These are phyloP conservation scores for Alternaria incomplexa DNA, from an alignment of 2,329 filamentous ascomycete genomes.

Conservation along the genomic window DNA sequence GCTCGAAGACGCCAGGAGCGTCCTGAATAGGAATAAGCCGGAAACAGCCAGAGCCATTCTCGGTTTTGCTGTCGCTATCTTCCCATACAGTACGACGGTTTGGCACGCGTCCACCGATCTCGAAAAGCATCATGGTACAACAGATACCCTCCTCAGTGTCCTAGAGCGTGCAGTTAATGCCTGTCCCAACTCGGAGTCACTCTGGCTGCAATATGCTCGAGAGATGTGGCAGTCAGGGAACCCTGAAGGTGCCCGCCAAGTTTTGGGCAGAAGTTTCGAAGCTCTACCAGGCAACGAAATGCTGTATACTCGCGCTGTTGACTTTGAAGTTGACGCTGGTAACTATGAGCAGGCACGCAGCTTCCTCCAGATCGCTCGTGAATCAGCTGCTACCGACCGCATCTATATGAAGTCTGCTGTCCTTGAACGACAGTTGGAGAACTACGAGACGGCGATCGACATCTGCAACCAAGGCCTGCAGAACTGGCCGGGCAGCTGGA, in stretches of 20 bases:
- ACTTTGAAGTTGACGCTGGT: constrained; percentile 89
- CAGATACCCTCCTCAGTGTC: constrained; percentile 81
- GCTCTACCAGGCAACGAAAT: constrained; percentile 97
- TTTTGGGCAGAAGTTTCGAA: constrained; percentile 88
- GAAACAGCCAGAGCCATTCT: constrained; percentile 94
- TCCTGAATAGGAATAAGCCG: constrained; percentile 80
- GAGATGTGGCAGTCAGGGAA: constrained; percentile 92
- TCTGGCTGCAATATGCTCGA: constrained; percentile 96
- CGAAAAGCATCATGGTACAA: constrained; percentile 86
- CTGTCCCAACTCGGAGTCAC: constrained; percentile 85
- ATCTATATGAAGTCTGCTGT: constrained; percentile 97
- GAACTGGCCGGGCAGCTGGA: constrained; percentile 82
- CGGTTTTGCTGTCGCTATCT: constrained; percentile 86
- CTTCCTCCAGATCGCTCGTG: constrained; percentile 80
- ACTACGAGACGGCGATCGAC: constrained; percentile 80
- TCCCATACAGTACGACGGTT: constrained; percentile 83
- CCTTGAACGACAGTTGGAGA: constrained; percentile 85
- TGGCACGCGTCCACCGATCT: constrained; percentile 92
- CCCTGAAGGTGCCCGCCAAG: constrained; percentile 82
- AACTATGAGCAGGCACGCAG: constrained; percentile 82
- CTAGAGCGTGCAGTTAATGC: constrained; percentile 94
- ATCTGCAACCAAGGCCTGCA: constrained; percentile 86
- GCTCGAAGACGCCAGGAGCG: constrained; percentile 88
- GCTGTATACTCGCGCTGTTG: constrained; percentile 96
- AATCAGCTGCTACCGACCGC: constrained; percentile 90